Evolutionary conservation across 164 flowering plant genomes (phyloP).

Genomic region (Taxillus chinensis): DNA sequence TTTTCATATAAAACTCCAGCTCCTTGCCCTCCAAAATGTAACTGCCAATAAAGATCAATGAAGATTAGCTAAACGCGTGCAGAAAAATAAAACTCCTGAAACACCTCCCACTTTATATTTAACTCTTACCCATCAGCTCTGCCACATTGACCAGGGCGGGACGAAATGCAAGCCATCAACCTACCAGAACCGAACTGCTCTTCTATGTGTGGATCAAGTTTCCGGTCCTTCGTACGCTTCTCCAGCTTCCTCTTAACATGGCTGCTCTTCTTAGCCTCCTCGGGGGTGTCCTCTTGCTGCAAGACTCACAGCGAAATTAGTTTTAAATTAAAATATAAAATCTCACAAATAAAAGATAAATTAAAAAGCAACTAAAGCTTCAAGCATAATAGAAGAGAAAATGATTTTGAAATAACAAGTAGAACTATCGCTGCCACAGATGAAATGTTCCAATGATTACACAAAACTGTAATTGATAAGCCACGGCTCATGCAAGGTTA

Average conservation of each 20-base stretch:
- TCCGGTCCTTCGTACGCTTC: conserved; percentile 12
- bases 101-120: not conserved
- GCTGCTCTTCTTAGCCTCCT: conserved; percentile 17
- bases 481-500: no score
- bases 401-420: no score
- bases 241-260: conserved; percentile 15
- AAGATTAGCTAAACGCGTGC: not conserved
- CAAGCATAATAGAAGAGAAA: no score
- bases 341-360: no score
- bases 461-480: no score
- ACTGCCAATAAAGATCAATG: not conserved
- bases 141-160: conserved; percentile 21
- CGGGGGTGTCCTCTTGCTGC: conserved; percentile 13
- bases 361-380: no score
- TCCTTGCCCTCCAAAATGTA: conserved; percentile 19
- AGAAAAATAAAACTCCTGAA: not conserved
- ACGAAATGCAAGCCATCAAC: conserved; percentile 15
- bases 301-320: no score
- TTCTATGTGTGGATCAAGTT: conserved; percentile 15
- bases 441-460: no score
- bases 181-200: conserved; percentile 14
- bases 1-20: conserved; percentile 18
- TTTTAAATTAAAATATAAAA: no score
- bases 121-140: conserved; percentile 15
- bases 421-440: no score